Evolutionary conservation across 139 green algal genomes (phyloP).

Genomic region (Coelastrella sp.): DNA sequence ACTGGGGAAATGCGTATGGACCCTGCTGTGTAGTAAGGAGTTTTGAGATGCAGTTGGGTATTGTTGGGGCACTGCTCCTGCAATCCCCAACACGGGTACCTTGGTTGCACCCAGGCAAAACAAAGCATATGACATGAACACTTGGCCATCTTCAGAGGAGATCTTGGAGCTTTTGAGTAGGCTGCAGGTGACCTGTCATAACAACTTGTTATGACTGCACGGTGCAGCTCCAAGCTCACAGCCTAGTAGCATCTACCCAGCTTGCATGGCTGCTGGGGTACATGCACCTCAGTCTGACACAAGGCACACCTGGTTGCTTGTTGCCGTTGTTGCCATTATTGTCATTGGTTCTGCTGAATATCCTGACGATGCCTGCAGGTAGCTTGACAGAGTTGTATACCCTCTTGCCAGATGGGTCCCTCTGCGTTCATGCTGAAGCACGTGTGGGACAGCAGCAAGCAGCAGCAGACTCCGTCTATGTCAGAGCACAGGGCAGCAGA

Average conservation of each 20-base stretch:
- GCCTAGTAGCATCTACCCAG: neutral
- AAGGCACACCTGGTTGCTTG: neutral
- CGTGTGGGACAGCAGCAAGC: neutral
- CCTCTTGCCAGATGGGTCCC: constrained; percentile 18
- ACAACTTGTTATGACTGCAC: too few relatives aligned
- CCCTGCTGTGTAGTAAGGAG: neutral
- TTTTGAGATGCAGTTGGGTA: too few relatives aligned
- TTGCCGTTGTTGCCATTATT: too few relatives aligned
- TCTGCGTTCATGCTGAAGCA: constrained; percentile 1
- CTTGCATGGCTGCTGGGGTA: neutral
- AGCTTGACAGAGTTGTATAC: neutral
- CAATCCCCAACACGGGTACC: too few relatives aligned
- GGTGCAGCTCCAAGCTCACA: neutral
- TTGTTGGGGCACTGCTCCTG: too few relatives aligned
- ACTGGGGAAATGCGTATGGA: neutral
- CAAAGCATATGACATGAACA: neutral
- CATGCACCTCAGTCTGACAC: neutral
- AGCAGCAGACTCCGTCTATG: constrained; percentile 28
- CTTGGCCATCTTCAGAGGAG: neutral
- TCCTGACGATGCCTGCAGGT: constrained; percentile 19
- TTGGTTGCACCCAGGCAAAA: too few relatives aligned
- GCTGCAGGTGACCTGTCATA: neutral
- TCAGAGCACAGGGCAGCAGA: constrained; percentile 17
- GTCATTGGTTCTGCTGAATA: neutral
- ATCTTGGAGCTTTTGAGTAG: neutral